Evolutionary conservation across 2,329 filamentous ascomycete species (phyloP), one percentile per base, ranked within the genome.

Genomic region (Sporothrix dimorphospora): DNA sequence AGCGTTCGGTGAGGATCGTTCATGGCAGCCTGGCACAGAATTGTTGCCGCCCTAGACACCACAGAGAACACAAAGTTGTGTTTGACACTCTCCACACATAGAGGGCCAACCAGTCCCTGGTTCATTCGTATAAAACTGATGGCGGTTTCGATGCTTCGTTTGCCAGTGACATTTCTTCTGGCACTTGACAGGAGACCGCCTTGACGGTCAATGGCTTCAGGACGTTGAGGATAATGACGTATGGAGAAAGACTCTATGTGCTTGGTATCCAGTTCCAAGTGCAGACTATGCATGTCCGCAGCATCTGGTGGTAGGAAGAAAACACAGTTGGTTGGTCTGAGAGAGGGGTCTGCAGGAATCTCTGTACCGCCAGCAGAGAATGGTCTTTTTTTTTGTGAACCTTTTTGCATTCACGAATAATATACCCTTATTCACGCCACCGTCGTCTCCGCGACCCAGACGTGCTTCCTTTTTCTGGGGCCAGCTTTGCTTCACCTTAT

Each of bases 101-200:
- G 24, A 4, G 19, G 9, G 14, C 45, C 21, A 34, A 34, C 45
- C n/a, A 66, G 55, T 9, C 57, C 12, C n/a, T 34, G 34, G 21
- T 30, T 45, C 11, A 55, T 34, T 6, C 53, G 14, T 8, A 66
- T 14, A 14, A 45, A 14, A 1, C 27, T 21, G 27, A 71, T 42
- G 59, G 69, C 69, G 9, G 59, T 47, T 7, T 66, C 47, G 21
- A 71, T 27, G 7, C n/a, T 59, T 19, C 49, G 69, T 19, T 34
- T 40, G n/a, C 69, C 3, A 30, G 12, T 6, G 24, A 16, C 3
- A 12, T 21, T 6, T 57, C 30, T 12, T 55, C 16, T 12, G 14
- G n/a, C 0, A 24, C 1, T 12, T 6, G 27, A 8, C 12, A 21
- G 0, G 45, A 30, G 9, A 34, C n/a, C 7, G 30, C 2, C 47